These are phyloP conservation scores for Saccharomyces mikatae DNA, from an alignment of 805 yeast genomes.

Conservation along the genomic window DNA sequence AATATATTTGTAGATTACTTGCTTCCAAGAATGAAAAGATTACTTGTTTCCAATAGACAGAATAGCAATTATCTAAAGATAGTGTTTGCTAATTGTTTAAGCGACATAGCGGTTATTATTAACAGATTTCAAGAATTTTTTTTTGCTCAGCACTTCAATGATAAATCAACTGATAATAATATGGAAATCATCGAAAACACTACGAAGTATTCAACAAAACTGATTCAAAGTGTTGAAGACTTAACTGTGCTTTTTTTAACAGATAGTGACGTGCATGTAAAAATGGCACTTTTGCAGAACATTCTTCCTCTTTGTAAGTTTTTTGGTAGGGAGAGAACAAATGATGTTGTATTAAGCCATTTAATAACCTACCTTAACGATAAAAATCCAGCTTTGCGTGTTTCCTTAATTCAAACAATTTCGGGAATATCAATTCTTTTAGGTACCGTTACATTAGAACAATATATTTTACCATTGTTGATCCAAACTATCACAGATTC, in stretches of 20 bases:
- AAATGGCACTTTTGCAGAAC: slow-evolving; percentile 58
- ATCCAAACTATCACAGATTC: slow-evolving; percentile 77
- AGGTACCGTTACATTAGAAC: slow-evolving; percentile 77
- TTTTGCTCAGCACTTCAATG: slow-evolving; percentile 26
- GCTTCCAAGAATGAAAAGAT: slow-evolving; percentile 54
- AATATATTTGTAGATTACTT: slow-evolving; percentile 76
- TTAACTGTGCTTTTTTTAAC: slow-evolving; percentile 60
- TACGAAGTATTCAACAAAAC: slow-evolving; percentile 17
- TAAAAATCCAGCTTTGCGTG: slow-evolving; percentile 53
- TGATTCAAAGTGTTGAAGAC: slow-evolving; percentile 45
- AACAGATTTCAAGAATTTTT: slow-evolving; percentile 57
- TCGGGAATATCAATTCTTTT: slow-evolving; percentile 69
- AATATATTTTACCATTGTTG: slow-evolving; percentile 76
- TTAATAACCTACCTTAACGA: slow-evolving; percentile 87
- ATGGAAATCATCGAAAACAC: slow-evolving; percentile 16
- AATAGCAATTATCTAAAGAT: slow-evolving; percentile 44
- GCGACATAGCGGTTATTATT: slow-evolving; percentile 61
- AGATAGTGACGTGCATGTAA: slow-evolving; percentile 57
- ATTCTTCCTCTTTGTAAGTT: slow-evolving; percentile 73
- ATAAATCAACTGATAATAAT: slow-evolving; percentile 10
- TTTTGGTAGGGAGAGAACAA: slow-evolving; percentile 81
- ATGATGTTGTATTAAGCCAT: slow-evolving; percentile 83
- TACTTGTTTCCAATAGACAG: slow-evolving; percentile 34
- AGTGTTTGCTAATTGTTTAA: slow-evolving; percentile 64
- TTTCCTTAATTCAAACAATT: slow-evolving; percentile 64